Base-by-base conservation (phyloP, 164 flowering plant genomes). In the Vitis riparia region DNA sequence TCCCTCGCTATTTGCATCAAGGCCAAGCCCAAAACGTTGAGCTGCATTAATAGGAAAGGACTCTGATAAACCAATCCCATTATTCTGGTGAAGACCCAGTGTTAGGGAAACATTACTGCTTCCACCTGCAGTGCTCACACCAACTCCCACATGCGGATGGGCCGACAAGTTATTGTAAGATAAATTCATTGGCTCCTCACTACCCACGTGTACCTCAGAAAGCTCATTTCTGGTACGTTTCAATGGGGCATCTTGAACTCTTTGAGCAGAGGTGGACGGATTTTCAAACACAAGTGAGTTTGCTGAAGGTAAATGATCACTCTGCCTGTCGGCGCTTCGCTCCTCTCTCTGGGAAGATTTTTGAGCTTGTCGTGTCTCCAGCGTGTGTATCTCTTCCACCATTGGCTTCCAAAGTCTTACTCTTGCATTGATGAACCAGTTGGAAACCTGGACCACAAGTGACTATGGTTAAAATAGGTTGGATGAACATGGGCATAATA, bases 361-460 rank as follows among this genome's bases (percentile, higher is more conserved):
- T 68, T 82, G 84, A 55, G 71, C 73, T 71, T 91, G 90, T 16
- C 82, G 71, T 48, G 88, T 82, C 74, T 92, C 97, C 0, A 92
- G 89, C 77, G 73, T 77, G 81, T 92, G 93, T 69, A 90, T 85
- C 68, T 90, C 93, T 77, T 89, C 95, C 15, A 90, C 95, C 93
- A 92, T 90, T 30, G 97, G 95, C 77, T 90, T 90, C 95, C 97
- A 92, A 3, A 90, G 82, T 76, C 97, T 80, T 23, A 92, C 97
- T 79, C 95, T 85, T 44, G 97, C 97, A 78, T 92, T 92, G 62
- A 89, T 88, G 72, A 90, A 92, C 98, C 96, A 91, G 71, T 89
- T 90, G 0, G 95, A 90, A 32, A 90, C 95, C 95, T 92, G 78
- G 57, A 8, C 48, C 62, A 62, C 9, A 72, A 59, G 10, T 27